Base-by-base conservation (phyloP, 2,329 filamentous ascomycete species). In the Colletotrichum karsti region DNA sequence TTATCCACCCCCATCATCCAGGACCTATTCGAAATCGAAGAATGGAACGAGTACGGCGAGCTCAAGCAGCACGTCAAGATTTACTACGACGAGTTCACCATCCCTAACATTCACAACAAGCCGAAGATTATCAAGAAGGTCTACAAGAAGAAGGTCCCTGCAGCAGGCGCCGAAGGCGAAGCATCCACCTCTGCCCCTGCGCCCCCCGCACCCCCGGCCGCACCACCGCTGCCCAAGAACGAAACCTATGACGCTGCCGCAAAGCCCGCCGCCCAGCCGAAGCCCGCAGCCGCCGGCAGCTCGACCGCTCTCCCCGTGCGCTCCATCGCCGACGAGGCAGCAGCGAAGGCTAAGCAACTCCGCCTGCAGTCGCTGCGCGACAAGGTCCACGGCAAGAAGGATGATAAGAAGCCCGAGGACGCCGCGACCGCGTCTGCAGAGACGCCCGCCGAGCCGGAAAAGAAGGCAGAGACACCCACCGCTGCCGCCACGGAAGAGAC, bases 11-110 rank as follows among this genome's bases (percentile, higher is more conserved):
- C 48, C 71, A 37, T 28, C n/a, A 57, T 44, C 50, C 70, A 98
- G 95, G 96, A 98, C 78, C 87, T 98, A 55, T 92, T 95, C 71
- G 92, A 98, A 80, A 90, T 98, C 71, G 96, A 99, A 81, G 96
- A 99, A 78, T 98, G 95, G 96, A 99, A 99, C 83, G 96, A 99
- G 79, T 98, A 97, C 80, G 94, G 94, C 80, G 95, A 98, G 82
- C 88, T 99, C 69, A 94, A 94, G 79, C 90, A 95, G 80, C 92
- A 95, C 74, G 90, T 98, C 74, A 90, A 86, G 69, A 88, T 92
- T 73, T 89, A 87, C 80, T 87, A 87, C 77, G 88, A 90, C 81
- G 88, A 90, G 72, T 83, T 82, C 74, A 89, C 87, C 54, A 87
- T 89, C 72, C 85, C 87, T 35, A 77, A 83, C 77, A 84, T 87